phyloP scores from a whole-genome alignment of 148 eudicot species.

The Simmondsia chinensis region DNA sequence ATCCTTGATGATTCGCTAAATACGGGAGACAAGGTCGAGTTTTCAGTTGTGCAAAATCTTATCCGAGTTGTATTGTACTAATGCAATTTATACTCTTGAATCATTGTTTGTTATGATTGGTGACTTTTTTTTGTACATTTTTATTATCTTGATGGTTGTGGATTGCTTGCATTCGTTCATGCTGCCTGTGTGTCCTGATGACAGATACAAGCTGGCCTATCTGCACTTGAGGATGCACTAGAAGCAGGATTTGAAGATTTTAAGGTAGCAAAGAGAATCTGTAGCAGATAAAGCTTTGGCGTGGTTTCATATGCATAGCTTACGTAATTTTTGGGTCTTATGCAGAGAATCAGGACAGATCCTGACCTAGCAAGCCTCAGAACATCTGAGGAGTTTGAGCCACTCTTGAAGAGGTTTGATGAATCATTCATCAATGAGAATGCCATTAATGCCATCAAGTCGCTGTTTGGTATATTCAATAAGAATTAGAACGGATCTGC shows the following conservation, averaged over 20 bases:
- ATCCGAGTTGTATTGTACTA: background rate
- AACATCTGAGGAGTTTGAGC: constrained; percentile 43
- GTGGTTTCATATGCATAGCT: background rate
- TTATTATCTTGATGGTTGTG: too few species aligned
- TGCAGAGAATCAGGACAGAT: constrained; percentile 80
- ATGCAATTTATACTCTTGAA: too few species aligned
- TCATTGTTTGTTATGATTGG: too few species aligned
- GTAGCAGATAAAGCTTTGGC: background rate
- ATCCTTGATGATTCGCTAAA: too few species aligned
- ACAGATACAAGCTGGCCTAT: constrained; percentile 87
- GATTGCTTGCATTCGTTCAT: background rate
- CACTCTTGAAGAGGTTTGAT: constrained; percentile 51
- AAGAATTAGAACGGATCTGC: constrained; percentile 50
- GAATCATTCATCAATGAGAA: constrained; percentile 69
- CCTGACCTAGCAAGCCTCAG: constrained; percentile 83
- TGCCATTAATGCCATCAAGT: constrained; percentile 89
- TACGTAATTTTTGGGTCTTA: background rate
- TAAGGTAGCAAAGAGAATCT: constrained; percentile 33
- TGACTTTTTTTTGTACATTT: too few species aligned
- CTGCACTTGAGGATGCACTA: constrained; percentile 93
- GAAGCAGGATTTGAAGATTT: constrained; percentile 88
- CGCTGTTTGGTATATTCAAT: constrained; percentile 78
- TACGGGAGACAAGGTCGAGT: too few species aligned
- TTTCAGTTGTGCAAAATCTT: background rate
- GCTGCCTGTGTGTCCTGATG: background rate